A percentile compares a stretch with the other conserved stretches of the same genome.
Evolutionary conservation across 1,139 yeast species (phyloP).

Genomic region (Pichiaceae sp.): DNA sequence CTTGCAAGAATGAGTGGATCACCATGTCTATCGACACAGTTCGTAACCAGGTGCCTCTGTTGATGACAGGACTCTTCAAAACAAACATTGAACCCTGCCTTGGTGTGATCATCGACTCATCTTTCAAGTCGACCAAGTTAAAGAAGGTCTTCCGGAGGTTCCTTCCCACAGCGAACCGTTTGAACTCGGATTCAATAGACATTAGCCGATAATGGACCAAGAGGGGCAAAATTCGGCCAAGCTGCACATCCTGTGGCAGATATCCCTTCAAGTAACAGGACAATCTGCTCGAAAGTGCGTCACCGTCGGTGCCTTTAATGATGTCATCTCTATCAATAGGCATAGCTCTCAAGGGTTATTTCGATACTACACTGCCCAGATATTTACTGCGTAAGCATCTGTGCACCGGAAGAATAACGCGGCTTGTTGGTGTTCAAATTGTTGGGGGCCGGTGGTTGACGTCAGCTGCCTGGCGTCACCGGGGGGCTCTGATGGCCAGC

Average conservation of each 20-base stretch:
- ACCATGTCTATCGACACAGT: conserved; percentile 53
- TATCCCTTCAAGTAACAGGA: conserved; percentile 22
- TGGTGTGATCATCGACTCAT: neutral
- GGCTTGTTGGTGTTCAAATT: neutral
- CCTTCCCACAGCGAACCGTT: conserved; percentile 27
- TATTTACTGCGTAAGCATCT: too few relatives aligned
- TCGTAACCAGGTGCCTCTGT: conserved; percentile 74
- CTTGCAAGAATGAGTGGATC: conserved; percentile 38
- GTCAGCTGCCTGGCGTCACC: neutral
- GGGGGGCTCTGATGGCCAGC: too few relatives aligned
- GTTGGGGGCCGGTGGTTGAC: neutral
- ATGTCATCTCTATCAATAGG: conserved; percentile 30
- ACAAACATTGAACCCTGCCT: neutral
- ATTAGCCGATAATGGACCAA: conserved; percentile 19
- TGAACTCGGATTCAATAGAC: conserved; percentile 19
- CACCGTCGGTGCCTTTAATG: conserved; percentile 70
- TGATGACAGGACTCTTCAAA: conserved; percentile 67
- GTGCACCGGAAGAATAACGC: neutral
- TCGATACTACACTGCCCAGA: too few relatives aligned
- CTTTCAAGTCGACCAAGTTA: conserved; percentile 9
- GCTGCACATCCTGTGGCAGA: conserved; percentile 50
- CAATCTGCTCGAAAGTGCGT: conserved; percentile 69
- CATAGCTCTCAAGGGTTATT: too few relatives aligned
- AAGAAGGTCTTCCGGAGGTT: conserved; percentile 32
- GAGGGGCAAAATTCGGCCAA: conserved; percentile 36